A percentile compares a stretch with the other conserved stretches of the same genome.
These are phyloP conservation scores for Vigna trinervia DNA, from an alignment of 306 rosid species.

Conservation along the genomic window DNA sequence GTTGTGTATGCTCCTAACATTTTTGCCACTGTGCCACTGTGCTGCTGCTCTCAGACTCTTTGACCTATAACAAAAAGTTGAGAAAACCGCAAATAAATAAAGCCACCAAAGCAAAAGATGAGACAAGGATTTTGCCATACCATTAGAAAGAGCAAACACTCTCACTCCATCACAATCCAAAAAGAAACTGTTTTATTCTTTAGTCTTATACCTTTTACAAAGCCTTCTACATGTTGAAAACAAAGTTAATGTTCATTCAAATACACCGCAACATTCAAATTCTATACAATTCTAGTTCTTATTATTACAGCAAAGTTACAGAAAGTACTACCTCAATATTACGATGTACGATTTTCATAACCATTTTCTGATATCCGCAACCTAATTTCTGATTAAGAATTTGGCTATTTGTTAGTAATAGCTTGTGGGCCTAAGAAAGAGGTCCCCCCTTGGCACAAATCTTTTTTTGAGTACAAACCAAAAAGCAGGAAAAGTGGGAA, in stretches of 20 bases:
- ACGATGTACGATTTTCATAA: neutral
- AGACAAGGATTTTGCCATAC: slow-evolving; percentile 33
- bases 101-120: slow-evolving; percentile 54
- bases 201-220: slow-evolving; percentile 34
- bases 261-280: slow-evolving; percentile 20
- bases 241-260: slow-evolving; percentile 29
- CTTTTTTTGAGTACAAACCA: slow-evolving; percentile 47
- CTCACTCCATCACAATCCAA: slow-evolving; percentile 39
- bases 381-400: slow-evolving; percentile 24
- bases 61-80: slow-evolving; percentile 45
- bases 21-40: slow-evolving; percentile 20
- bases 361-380: neutral
- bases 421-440: slow-evolving; percentile 41
- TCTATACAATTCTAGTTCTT: slow-evolving; percentile 1
- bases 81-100: slow-evolving; percentile 47
- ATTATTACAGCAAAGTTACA: slow-evolving; percentile 29
- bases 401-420: slow-evolving; percentile 10
- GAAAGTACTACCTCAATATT: slow-evolving; percentile 34
- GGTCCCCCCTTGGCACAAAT: slow-evolving; percentile 53
- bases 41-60: slow-evolving; percentile 36
- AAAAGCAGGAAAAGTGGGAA: slow-evolving; percentile 49
- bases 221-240: slow-evolving; percentile 10
- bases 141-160: slow-evolving; percentile 15
- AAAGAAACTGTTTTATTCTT: slow-evolving; percentile 33
- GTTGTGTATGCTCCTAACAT: slow-evolving; percentile 33